Evolutionary conservation across 768 basidiomycete genomes (phyloP).

Genomic region (Leccinum incarnatum): DNA sequence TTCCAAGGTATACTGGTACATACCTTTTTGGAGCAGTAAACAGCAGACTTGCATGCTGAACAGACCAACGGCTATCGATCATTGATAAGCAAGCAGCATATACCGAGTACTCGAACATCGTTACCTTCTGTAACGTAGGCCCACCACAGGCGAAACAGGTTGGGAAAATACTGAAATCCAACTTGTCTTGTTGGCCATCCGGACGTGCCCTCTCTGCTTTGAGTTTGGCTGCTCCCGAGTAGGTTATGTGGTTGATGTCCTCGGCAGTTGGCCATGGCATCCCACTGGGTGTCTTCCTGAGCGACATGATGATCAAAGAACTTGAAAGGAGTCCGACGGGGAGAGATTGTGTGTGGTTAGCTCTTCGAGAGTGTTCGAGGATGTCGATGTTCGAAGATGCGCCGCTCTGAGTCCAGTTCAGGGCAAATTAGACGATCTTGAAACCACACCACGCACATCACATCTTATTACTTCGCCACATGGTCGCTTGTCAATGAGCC

Average conservation of each 20-base stretch:
- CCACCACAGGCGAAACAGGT: constrained; percentile 23
- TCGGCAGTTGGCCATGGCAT: constrained; percentile 21
- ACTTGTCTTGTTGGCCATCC: constrained; percentile 26
- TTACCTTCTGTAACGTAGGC: constrained; percentile 22
- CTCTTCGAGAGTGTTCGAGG: not conserved
- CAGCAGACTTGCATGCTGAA: constrained; percentile 27
- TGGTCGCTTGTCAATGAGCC: constrained; percentile 10
- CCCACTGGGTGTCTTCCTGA: constrained; percentile 1
- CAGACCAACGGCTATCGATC: constrained; percentile 26
- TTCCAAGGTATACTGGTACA: not conserved
- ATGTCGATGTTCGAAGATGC: not conserved
- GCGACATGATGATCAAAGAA: constrained; percentile 15
- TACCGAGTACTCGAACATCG: not conserved
- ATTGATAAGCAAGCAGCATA: not conserved
- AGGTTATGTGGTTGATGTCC: constrained; percentile 29
- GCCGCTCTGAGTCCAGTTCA: not conserved
- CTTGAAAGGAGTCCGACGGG: not conserved
- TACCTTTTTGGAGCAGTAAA: constrained; percentile 32
- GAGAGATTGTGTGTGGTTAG: not conserved
- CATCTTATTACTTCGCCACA: not conserved
- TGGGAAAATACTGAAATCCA: constrained; percentile 27
- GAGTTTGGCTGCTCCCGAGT: constrained; percentile 28
- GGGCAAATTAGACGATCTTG: not conserved
- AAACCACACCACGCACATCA: not conserved
- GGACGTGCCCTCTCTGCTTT: constrained; percentile 27